These are phyloP conservation scores for Dalbergia cultrata DNA, from an alignment of 306 rosid genomes.

Conservation along the genomic window DNA sequence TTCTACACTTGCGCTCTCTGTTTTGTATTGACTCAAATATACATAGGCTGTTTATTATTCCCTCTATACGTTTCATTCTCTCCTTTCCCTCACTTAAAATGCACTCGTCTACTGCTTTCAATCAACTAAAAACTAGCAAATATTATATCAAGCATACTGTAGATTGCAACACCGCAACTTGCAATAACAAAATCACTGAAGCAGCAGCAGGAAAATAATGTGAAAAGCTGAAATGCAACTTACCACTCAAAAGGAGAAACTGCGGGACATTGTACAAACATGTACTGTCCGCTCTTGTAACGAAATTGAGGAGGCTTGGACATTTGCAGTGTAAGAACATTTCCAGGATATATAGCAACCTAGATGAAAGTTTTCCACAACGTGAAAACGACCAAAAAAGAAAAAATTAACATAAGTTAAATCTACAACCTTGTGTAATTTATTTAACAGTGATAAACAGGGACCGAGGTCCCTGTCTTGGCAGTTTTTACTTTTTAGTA, in stretches of 20 bases:
- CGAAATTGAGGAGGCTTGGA: constrained; percentile 93
- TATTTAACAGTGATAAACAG: background rate
- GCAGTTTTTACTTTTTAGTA: too few species aligned
- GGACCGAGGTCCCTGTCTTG: too few species aligned
- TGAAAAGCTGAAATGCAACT: constrained; percentile 41
- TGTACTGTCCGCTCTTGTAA: constrained; percentile 97
- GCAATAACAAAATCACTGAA: constrained; percentile 15
- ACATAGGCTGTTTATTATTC: constrained; percentile 18
- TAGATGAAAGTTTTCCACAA: constrained; percentile 46
- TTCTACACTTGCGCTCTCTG: constrained; percentile 18
- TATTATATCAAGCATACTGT: constrained; percentile 28
- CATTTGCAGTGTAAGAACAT: constrained; percentile 96
- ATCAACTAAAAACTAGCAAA: background rate
- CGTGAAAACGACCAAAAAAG: background rate
- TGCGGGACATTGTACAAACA: constrained; percentile 99
- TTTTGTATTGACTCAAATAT: constrained; percentile 25
- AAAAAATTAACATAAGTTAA: background rate
- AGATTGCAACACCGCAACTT: background rate
- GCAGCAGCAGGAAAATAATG: constrained; percentile 19
- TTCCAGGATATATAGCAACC: constrained; percentile 99
- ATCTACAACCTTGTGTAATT: constrained; percentile 10
- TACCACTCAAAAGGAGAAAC: constrained; percentile 99
- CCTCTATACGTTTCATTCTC: background rate
- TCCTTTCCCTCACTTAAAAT: constrained; percentile 6
- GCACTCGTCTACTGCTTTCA: background rate